phyloP scores from a whole-genome alignment of 2,329 filamentous ascomycete species.

The Tolypocladium inflatum region DNA sequence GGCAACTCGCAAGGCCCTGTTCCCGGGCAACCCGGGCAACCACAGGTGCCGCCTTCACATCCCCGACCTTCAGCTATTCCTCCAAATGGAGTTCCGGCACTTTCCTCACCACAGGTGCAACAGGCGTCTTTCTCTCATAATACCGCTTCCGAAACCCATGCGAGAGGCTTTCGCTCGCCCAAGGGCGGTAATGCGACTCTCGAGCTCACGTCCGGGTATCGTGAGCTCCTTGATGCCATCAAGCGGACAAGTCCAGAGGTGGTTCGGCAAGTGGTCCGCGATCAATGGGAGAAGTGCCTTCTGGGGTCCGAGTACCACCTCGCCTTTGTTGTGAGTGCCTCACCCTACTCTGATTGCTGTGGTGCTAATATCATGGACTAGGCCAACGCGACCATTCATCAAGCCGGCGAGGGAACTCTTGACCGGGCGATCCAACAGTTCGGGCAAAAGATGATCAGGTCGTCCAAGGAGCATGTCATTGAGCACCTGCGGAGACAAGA shows the following conservation, averaged over 20 bases:
- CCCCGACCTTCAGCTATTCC: neutral
- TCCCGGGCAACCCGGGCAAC: neutral
- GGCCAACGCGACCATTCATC: conserved; percentile 40
- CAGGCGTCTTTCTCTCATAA: neutral
- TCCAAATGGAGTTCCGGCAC: neutral
- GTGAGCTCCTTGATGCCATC: conserved; percentile 19
- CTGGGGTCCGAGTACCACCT: conserved; percentile 42
- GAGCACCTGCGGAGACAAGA: conserved; percentile 27
- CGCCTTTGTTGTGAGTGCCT: conserved; percentile 37
- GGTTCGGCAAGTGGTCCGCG: conserved; percentile 38
- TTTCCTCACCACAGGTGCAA: neutral
- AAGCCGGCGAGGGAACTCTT: conserved; percentile 27
- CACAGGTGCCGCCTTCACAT: no score
- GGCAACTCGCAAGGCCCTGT: neutral
- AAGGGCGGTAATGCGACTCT: neutral
- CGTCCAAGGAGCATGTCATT: conserved; percentile 31
- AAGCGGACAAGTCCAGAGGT: conserved; percentile 30
- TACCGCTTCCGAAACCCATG: neutral
- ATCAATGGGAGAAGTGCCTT: conserved; percentile 40
- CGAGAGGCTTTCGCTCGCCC: neutral
- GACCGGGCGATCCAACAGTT: conserved; percentile 33
- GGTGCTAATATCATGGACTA: conserved; percentile 19
- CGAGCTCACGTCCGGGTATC: conserved; percentile 9
- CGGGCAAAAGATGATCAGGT: conserved; percentile 31
- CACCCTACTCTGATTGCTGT: neutral